Evolutionary conservation across 2,329 filamentous ascomycete species (phyloP).

Genomic region (Raffaelea ambrosiae): DNA sequence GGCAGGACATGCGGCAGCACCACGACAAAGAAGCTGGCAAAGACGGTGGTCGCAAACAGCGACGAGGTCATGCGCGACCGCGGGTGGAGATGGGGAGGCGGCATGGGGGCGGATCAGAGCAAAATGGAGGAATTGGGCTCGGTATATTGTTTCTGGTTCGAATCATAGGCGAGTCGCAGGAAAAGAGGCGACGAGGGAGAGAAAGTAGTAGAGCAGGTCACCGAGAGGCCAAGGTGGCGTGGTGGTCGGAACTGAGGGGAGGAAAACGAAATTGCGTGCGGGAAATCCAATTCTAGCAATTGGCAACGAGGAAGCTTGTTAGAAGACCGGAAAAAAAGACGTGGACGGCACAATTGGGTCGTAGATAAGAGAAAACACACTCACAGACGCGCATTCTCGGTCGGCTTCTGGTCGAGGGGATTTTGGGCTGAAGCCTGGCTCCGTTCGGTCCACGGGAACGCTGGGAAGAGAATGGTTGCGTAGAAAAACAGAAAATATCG

Average conservation of each 20-base stretch:
- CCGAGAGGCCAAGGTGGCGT: too few species aligned
- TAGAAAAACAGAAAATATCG: neutral
- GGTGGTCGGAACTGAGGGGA: too few species aligned
- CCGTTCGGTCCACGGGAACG: neutral
- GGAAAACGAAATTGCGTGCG: too few species aligned
- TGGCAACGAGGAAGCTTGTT: too few species aligned
- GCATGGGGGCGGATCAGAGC: slow-evolving; percentile 47
- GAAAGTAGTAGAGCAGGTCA: too few species aligned
- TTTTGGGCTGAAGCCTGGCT: neutral
- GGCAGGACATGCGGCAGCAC: slow-evolving; percentile 83
- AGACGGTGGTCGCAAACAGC: slow-evolving; percentile 87
- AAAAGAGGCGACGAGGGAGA: neutral
- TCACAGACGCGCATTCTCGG: neutral
- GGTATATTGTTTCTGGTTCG: too few species aligned
- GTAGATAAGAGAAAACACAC: too few species aligned
- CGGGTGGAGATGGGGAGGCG: slow-evolving; percentile 83
- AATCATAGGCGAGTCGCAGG: too few species aligned
- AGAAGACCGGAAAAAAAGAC: too few species aligned
- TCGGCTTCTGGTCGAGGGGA: neutral
- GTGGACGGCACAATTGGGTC: too few species aligned
- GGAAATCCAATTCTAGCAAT: too few species aligned
- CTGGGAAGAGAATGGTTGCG: neutral
- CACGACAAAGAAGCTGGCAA: slow-evolving; percentile 86
- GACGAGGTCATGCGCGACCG: slow-evolving; percentile 88
- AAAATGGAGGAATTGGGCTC: neutral